Evolutionary conservation across 106 monocot species (phyloP).

Genomic region (Allium sativum): DNA sequence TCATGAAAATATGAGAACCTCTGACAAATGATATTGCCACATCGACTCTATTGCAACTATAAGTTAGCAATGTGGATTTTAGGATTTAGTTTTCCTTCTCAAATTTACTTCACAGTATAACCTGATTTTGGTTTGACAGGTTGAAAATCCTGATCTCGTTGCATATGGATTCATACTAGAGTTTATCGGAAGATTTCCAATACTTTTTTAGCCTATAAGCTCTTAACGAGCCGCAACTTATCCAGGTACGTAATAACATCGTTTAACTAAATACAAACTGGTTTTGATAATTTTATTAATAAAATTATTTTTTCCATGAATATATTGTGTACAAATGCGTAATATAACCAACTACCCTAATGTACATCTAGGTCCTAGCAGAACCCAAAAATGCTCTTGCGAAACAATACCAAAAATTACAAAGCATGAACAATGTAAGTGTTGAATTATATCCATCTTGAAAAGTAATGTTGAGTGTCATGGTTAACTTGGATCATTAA

Average conservation of each 20-base stretch:
- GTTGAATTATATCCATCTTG: not conserved
- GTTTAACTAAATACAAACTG: too few species aligned
- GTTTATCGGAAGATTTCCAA: constrained; percentile 89
- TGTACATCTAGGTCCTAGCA: constrained; percentile 62
- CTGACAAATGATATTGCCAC: constrained; percentile 57
- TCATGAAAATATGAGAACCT: constrained; percentile 74
- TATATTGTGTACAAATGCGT: not conserved
- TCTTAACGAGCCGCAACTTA: constrained; percentile 79
- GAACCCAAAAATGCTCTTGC: constrained; percentile 94
- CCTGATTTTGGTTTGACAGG: constrained; percentile 27
- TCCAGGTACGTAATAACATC: constrained; percentile 47
- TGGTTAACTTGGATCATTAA: not conserved
- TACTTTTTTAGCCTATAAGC: constrained; percentile 73
- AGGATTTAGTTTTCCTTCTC: not conserved
- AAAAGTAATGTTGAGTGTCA: too few species aligned
- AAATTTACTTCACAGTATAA: not conserved
- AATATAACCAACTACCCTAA: not conserved
- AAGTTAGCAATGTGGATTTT: constrained; percentile 13
- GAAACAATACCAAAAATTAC: constrained; percentile 88
- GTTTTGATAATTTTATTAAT: too few species aligned
- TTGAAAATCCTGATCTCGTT: constrained; percentile 86
- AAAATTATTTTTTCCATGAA: too few species aligned
- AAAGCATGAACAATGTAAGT: constrained; percentile 85
- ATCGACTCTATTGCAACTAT: constrained; percentile 82
- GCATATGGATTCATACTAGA: constrained; percentile 93